phyloP scores from a whole-genome alignment of 768 basidiomycete species.

The Lentinula raphanica region DNA sequence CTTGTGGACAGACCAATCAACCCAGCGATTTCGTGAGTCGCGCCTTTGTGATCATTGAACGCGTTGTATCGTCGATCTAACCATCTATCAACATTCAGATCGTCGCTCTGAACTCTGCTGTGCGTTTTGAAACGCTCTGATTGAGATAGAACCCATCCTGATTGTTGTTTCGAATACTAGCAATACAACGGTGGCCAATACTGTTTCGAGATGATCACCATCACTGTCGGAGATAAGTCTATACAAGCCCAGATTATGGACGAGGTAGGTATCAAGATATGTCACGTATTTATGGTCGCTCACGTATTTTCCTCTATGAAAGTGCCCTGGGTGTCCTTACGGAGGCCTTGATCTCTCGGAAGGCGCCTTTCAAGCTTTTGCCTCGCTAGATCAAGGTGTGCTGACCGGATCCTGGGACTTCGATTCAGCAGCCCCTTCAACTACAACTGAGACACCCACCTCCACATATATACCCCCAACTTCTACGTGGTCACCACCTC shows the following conservation, averaged over 20 bases:
- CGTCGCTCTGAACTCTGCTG: constrained; percentile 7
- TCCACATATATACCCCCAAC: constrained; percentile 16
- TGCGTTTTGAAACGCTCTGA: neutral
- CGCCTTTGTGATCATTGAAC: neutral
- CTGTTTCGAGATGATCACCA: constrained; percentile 51
- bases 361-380: constrained; percentile 48
- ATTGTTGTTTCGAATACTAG: neutral
- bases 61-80: neutral
- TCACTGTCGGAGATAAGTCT: constrained; percentile 43
- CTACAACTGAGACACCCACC: constrained; percentile 4
- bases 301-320: neutral
- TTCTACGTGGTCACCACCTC: constrained; percentile 18
- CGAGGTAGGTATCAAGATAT: constrained; percentile 30
- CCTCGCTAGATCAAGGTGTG: constrained; percentile 30
- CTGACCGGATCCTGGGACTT: constrained; percentile 45
- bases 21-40: constrained; percentile 6
- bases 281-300: neutral
- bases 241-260: constrained; percentile 49
- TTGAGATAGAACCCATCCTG: neutral
- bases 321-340: constrained; percentile 51
- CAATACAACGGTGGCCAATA: constrained; percentile 17
- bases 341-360: constrained; percentile 57
- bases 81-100: neutral
- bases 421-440: constrained; percentile 14
- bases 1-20: constrained; percentile 5